Base-by-base conservation (phyloP, 2,329 filamentous ascomycete species). In the Colletotrichum viniferum region DNA sequence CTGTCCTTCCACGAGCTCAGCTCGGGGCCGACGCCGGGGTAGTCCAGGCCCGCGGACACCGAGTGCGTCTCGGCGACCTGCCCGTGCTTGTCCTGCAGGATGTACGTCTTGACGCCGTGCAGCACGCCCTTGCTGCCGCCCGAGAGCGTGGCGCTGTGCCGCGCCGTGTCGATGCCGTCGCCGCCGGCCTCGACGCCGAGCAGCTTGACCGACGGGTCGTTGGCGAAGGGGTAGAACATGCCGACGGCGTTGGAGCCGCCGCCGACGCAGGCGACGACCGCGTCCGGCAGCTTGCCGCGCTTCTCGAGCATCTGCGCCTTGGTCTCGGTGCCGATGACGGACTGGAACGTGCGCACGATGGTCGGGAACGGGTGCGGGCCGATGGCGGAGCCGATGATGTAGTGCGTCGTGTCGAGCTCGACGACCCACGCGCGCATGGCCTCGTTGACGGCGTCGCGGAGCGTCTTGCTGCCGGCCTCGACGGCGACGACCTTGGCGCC, bases 341-440 rank as follows among this genome's bases (percentile, higher is more conserved):
- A 97, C 87, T 98, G 97, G 92, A 99, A 98, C 0, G 96, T 98
- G 76, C 97, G 93, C 68, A 98, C 97, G 77, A 98, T 98, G 67
- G 95, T 98, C 2, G 97, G 97, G 93, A 98, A 98, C 13, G 97
- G 97, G 84, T 99, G 97, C 63, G 97, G 97, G 0, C 97, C 97
- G 80, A 99, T 99, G 60, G 97, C 97, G 18, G 96, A 98, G 72
- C 97, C 97, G 80, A 99, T 98, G 81, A 98, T 97, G 88, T 98
- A 99, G 89, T 99, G 97, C 0, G 97, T 98, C 21, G 95, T 97
- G 80, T 96, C 93, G 18, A 99, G 94, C 79, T 96, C 91, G 72
- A 96, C 94, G 21, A 99, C 96, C 97, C 97, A 99, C 77, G 95
- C 93, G 61, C 97, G 94, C 81, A 99, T 88, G 24, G 97, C 96